Evolutionary conservation across 768 basidiomycete species (phyloP).

Genomic region (Russula ochroleuca): DNA sequence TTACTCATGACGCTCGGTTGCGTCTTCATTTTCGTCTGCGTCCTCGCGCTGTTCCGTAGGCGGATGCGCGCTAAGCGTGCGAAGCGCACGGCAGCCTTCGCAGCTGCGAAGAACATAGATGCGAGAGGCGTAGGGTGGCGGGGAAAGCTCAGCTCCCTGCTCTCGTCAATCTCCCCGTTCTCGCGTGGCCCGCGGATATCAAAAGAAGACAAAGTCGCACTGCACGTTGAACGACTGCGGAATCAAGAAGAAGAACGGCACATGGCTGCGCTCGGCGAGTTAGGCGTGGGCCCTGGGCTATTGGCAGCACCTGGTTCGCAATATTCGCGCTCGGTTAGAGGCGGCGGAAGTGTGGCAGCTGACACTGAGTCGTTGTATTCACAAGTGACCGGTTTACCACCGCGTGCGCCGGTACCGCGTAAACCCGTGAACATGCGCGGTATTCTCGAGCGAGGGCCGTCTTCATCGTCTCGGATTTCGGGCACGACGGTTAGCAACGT

Average conservation of each 20-base stretch:
- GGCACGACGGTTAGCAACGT: conserved; percentile 38
- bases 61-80: conserved; percentile 64
- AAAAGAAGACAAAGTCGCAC: conserved; percentile 26
- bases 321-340: conserved; percentile 7
- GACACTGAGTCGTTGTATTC: conserved; percentile 61
- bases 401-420: conserved; percentile 64
- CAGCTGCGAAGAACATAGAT: conserved; percentile 52
- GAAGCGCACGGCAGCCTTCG: conserved; percentile 62
- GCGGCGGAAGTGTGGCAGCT: conserved; percentile 23
- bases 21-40: conserved; percentile 66
- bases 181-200: conserved; percentile 37
- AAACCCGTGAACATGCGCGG: conserved; percentile 48
- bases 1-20: conserved; percentile 78
- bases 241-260: conserved; percentile 50
- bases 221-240: conserved; percentile 41
- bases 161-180: conserved; percentile 48
- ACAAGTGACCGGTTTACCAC: conserved; percentile 60
- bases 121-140: conserved; percentile 48
- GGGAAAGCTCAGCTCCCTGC: conserved; percentile 47
- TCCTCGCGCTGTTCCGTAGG: conserved; percentile 67
- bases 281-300: conserved; percentile 12
- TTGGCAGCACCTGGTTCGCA: conserved; percentile 1
- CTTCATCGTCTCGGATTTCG: conserved; percentile 43
- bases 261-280: conserved; percentile 37
- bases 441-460: conserved; percentile 36